Base-by-base conservation (phyloP, 169 alveolate genomes). In the Eimeria necatrix region DNA sequence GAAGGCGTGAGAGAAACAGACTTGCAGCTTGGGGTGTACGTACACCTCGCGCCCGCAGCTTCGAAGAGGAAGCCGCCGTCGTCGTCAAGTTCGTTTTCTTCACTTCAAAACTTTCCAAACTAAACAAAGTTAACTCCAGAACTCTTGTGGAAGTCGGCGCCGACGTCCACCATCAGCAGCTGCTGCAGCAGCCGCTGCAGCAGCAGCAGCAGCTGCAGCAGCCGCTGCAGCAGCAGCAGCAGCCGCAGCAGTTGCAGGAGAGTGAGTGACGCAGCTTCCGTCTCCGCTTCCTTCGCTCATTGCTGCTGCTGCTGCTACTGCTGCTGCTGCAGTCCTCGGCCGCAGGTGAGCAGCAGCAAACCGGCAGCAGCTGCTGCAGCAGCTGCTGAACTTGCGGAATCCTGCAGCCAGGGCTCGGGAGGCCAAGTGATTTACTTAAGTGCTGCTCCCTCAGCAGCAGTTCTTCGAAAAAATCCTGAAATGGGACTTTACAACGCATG, bases 401-500 rank as follows among this genome's bases (percentile, higher is more conserved):
- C 16, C 71, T 80, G 89, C 89, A 80, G 89, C 49, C 9, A 22
- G n/a, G 89, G 24, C 8, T 4, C n/a, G 4, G 70, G 70, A 48
- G 89, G 89, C n/a, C 89, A 80, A n/a, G 71, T 80, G 12, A 80
- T 80, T 16, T 80, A 48, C 61, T 22, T 80, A 22, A 64, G 32
- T 22, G 46, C 89, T 14, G 89, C 89, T 0, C 71, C 89, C 22
- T 10, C 46, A 41, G 48, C 46, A 20, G 20, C 89, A 9, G 61
- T 22, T n/a, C 70, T 48, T 10, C 51, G 51, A 52, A 48, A 52
- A 48, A 52, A 51, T 48, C 60, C 51, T 48, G n/a, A 48, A 4
- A 26, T 20, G 51, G 89, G 71, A 64, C 46, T 80, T 20, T 49
- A 80, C 49, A 80, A 80, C 24, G 89, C 89, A 52, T 80, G 89